Percentiles rank a stretch among this genome's conserved stretches.
These are phyloP conservation scores for Spergularia bocconei DNA, from an alignment of 148 eudicot species.

Conservation along the genomic window DNA sequence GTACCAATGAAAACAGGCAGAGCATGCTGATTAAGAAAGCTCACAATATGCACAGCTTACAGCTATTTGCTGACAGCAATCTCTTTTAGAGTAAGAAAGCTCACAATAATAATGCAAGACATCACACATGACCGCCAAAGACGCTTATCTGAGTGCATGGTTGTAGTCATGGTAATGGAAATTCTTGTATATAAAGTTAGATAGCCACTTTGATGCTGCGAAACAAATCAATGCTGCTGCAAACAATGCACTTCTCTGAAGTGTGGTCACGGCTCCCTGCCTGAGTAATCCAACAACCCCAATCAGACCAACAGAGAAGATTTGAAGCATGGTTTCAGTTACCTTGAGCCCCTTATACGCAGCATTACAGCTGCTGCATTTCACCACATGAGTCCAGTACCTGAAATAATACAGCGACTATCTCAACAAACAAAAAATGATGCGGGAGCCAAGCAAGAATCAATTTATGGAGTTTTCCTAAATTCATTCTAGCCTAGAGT, in stretches of 20 bases:
- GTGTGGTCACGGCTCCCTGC: slow-evolving; percentile 39
- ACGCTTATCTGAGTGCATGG: slow-evolving; percentile 47
- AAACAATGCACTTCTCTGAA: slow-evolving; percentile 39
- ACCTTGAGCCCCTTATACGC: slow-evolving; percentile 58
- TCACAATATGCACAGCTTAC: not conserved
- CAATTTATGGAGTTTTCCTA: no score
- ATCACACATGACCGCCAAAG: not conserved
- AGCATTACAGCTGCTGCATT: slow-evolving; percentile 62
- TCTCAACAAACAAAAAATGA: not conserved
- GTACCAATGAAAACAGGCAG: no score
- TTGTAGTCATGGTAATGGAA: slow-evolving; percentile 81
- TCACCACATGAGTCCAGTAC: slow-evolving; percentile 74
- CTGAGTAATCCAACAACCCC: slow-evolving; percentile 53
- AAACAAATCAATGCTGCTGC: slow-evolving; percentile 49
- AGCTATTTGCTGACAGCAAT: not conserved
- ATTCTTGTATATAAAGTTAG: slow-evolving; percentile 67
- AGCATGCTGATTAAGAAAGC: no score
- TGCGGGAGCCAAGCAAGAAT: no score
- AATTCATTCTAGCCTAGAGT: no score
- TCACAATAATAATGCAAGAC: not conserved
- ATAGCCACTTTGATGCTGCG: slow-evolving; percentile 70
- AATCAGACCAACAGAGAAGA: slow-evolving; percentile 40
- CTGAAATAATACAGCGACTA: slow-evolving; percentile 28
- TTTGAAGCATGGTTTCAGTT: slow-evolving; percentile 47
- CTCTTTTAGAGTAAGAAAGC: not conserved